Base-by-base conservation (phyloP, 441 rosid genomes). In the Cnidoscolus chayamansa region DNA sequence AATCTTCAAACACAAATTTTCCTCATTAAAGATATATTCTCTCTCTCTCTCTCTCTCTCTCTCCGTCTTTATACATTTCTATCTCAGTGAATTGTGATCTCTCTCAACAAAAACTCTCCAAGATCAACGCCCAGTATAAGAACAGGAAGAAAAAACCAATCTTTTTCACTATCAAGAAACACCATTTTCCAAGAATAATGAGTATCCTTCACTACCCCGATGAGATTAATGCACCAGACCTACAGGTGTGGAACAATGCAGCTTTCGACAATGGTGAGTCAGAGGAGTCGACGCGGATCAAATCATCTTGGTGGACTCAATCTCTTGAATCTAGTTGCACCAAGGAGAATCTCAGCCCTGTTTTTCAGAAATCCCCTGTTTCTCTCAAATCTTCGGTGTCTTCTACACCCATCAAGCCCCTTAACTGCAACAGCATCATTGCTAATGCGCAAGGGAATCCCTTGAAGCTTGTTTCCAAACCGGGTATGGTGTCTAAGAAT, bases 221-320 rank as follows among this genome's bases (percentile, higher is more conserved):
- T 74, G 78, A 76, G 59, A 57, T 81, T 4, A 64, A 74, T 51
- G 81, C 82, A 37, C 78, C 84, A 7, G 86, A 88, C 73, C 86
- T 92, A 57, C 97, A 92, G 83, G 75, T 94, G 47, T 94, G 98
- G 98, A 82, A 87, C 85, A 94, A 92, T 76, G 98, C 90, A 6
- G 89, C 97, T n/a, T 92, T 94, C 71, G 97, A 94, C 81, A 86
- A 84, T 37, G 89, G 87, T 9, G 90, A 83, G 48, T 83, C 89
- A 12, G 86, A 84, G 63, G 82, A 78, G 35, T 72, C 86, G 13
- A 30, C 70, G 35, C 79, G 74, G 63, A 16, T 84, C 1, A 86
- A 81, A 47, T 76, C 76, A 35, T 83, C 93, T 66, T 88, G 90
- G 92, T 79, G 74, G 72, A 87, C 88, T 10, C 79, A 76, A 2